A percentile compares a stretch with the other conserved stretches of the same genome.
These are phyloP conservation scores for Zoysia japonica DNA, from an alignment of 176 grass and related monocot genomes.

Conservation along the genomic window DNA sequence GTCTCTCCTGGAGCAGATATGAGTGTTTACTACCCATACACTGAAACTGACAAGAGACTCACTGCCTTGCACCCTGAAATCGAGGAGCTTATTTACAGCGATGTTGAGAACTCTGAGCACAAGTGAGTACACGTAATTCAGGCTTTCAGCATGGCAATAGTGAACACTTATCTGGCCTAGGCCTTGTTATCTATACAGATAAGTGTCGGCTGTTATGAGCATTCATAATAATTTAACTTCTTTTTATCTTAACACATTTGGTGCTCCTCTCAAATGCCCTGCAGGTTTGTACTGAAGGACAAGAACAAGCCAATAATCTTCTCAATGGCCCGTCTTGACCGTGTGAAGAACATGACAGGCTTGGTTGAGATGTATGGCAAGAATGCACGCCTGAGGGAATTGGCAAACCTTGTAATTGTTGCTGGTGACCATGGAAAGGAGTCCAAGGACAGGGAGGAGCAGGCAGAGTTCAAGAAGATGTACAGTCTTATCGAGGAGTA, in stretches of 20 bases:
- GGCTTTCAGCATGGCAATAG: background rate
- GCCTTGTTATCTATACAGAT: conserved; percentile 11
- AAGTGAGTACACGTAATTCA: conserved; percentile 48
- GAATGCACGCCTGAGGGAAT: conserved; percentile 71
- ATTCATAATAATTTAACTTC: background rate
- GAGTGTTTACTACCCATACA: conserved; percentile 85
- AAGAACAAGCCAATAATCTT: conserved; percentile 92
- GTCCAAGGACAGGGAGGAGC: conserved; percentile 92
- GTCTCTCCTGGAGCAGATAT: conserved; percentile 98
- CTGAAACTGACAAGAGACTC: conserved; percentile 78
- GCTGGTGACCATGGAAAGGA: conserved; percentile 96
- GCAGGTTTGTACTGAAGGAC: conserved; percentile 81
- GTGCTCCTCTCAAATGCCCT: conserved; percentile 12
- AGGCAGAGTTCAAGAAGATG: conserved; percentile 93
- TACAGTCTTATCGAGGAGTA: conserved; percentile 90
- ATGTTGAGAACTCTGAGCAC: conserved; percentile 79
- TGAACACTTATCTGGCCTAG: conserved; percentile 1
- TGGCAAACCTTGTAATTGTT: conserved; percentile 95
- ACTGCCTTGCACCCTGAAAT: conserved; percentile 85
- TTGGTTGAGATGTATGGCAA: conserved; percentile 92
- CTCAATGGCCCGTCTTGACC: conserved; percentile 95
- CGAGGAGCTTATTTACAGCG: conserved; percentile 85
- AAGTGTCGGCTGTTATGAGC: background rate
- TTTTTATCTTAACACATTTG: background rate
- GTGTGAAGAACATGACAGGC: conserved; percentile 96